These are phyloP conservation scores for Magnaporthiopsis rhizophila DNA, from an alignment of 2,329 filamentous ascomycete genomes.

Conservation along the genomic window DNA sequence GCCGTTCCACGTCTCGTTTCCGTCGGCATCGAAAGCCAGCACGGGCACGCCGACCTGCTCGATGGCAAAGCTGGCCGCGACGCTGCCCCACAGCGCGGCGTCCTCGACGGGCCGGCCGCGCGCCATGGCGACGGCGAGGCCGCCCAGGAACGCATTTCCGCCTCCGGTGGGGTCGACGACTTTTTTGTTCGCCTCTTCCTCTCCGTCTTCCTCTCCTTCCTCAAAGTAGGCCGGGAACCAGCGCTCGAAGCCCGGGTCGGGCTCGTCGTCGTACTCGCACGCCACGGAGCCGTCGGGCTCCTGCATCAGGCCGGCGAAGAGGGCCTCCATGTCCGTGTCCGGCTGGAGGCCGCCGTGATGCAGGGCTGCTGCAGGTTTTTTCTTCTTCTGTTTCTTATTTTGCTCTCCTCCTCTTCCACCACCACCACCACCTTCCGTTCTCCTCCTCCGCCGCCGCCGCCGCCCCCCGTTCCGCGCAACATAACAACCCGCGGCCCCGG, in stretches of 20 bases:
- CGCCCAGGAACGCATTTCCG: constrained; percentile 35
- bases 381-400: constrained; percentile 10
- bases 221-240: constrained; percentile 68
- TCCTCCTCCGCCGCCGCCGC: constrained; percentile 32
- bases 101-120: constrained; percentile 55
- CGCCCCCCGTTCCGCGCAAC: constrained; percentile 50
- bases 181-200: constrained; percentile 5
- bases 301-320: constrained; percentile 51
- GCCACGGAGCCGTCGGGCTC: constrained; percentile 44
- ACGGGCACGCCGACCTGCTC: constrained; percentile 83
- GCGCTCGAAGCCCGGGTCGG: constrained; percentile 56
- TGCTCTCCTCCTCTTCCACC: constrained; percentile 12
- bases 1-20: constrained; percentile 55
- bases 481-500: constrained; percentile 65
- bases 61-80: constrained; percentile 87
- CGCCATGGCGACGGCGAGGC: constrained; percentile 49
- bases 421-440: too few relatives aligned
- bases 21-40: constrained; percentile 35
- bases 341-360: constrained; percentile 43
- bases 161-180: constrained; percentile 55
- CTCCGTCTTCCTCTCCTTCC: constrained; percentile 17
- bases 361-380: constrained; percentile 8
- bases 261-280: constrained; percentile 30
- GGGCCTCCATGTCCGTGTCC: constrained; percentile 55
- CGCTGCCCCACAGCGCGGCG: constrained; percentile 68